Evolutionary conservation across 208 protist genomes (phyloP).

Genomic region (Phytomonas serpens): DNA sequence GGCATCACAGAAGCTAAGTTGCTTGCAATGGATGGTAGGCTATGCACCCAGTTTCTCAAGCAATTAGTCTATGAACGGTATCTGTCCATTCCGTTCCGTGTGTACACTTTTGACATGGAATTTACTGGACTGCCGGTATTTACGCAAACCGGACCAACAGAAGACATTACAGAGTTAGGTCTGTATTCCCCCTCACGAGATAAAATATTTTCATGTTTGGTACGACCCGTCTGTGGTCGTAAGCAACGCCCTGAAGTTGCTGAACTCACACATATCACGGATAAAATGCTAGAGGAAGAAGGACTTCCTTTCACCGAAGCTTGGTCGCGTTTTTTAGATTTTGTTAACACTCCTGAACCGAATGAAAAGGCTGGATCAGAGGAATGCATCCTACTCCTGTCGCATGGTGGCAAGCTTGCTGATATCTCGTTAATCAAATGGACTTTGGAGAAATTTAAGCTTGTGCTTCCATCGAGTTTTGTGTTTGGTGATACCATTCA

Average conservation of each 20-base stretch:
- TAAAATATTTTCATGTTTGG: constrained; percentile 64
- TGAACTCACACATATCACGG: constrained; percentile 71
- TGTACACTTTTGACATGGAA: constrained; percentile 87
- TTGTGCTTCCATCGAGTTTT: constrained; percentile 49
- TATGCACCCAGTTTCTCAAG: constrained; percentile 58
- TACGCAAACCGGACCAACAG: constrained; percentile 71
- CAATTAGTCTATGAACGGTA: constrained; percentile 71
- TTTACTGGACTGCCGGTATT: constrained; percentile 83
- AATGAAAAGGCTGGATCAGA: constrained; percentile 49
- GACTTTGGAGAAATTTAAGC: constrained; percentile 61
- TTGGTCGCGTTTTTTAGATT: constrained; percentile 61
- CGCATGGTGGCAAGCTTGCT: constrained; percentile 83
- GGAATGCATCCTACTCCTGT: constrained; percentile 64
- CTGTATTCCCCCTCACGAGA: constrained; percentile 69
- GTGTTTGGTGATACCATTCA: constrained; percentile 87
- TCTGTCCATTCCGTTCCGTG: constrained; percentile 79
- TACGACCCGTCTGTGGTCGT: constrained; percentile 47
- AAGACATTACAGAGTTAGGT: constrained; percentile 85
- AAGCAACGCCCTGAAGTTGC: constrained; percentile 49
- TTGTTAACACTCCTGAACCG: constrained; percentile 65
- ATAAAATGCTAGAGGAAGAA: constrained; percentile 57
- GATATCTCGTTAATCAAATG: constrained; percentile 85
- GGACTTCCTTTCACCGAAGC: constrained; percentile 68
- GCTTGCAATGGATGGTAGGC: constrained; percentile 65
- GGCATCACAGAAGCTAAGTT: constrained; percentile 76